Percentiles rank a stretch among this genome's conserved stretches.
phyloP scores from a whole-genome alignment of 2,329 filamentous ascomycete genomes.

The Diaporthe sp. region DNA sequence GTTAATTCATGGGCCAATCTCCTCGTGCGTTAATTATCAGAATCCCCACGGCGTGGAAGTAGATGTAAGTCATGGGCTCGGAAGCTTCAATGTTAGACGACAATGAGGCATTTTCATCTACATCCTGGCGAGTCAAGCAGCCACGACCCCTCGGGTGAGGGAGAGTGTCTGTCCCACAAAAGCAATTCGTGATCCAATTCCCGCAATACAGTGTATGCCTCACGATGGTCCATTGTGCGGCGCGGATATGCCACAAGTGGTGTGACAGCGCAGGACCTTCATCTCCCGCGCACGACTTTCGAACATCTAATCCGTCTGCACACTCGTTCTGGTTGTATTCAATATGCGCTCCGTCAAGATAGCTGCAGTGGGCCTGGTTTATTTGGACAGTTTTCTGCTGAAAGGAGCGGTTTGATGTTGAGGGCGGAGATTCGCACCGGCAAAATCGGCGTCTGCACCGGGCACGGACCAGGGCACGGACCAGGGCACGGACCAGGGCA shows the following conservation, averaged over 20 bases:
- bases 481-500: too few species aligned
- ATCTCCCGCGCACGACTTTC: background rate
- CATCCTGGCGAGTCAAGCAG: background rate
- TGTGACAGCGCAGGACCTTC: background rate
- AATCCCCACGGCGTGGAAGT: background rate
- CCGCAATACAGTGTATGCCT: background rate
- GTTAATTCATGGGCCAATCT: background rate
- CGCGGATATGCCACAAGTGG: background rate
- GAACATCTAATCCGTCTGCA: too few species aligned
- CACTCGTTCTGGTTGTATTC: background rate
- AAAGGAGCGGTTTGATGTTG: too few species aligned
- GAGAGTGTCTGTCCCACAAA: slow-evolving; percentile 3
- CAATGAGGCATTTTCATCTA: background rate
- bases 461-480: too few species aligned
- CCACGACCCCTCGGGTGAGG: background rate
- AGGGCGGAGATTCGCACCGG: too few species aligned
- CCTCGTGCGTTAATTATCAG: slow-evolving; percentile 7
- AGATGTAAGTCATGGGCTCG: background rate
- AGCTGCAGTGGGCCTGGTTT: too few species aligned
- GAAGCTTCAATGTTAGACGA: too few species aligned
- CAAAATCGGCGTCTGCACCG: too few species aligned
- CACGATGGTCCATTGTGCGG: background rate
- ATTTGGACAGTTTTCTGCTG: too few species aligned
- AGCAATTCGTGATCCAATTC: background rate
- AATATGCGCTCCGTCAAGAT: background rate